A percentile compares a stretch with the other conserved stretches of the same genome.
Conservation (phyloP, 179 eudicot species). For the Nepenthes alata region DNA sequence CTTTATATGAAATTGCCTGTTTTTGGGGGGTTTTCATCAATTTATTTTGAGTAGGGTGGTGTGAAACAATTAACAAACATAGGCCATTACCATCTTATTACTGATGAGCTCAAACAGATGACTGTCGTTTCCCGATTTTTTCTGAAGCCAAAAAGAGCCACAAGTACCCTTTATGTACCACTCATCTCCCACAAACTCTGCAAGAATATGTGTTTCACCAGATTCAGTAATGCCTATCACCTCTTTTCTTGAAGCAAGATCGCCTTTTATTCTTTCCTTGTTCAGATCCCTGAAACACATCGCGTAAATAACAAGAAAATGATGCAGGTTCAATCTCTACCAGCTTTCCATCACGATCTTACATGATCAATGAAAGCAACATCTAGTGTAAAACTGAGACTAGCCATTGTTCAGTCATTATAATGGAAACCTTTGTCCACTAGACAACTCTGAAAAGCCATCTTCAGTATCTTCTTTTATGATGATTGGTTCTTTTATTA, state of each 20-base stretch:
- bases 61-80: conserved; percentile 2
- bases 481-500: too few species aligned
- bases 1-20: too few species aligned
- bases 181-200: conserved; percentile 36
- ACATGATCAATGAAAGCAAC: too few species aligned
- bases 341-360: too few species aligned
- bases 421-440: too few species aligned
- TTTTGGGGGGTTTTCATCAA: not conserved
- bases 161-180: conserved; percentile 51
- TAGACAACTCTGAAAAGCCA: too few species aligned
- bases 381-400: too few species aligned
- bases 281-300: conserved; percentile 31
- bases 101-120: conserved; percentile 64
- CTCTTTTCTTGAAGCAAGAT: conserved; percentile 29
- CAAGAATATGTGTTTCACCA: conserved; percentile 45
- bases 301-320: not conserved
- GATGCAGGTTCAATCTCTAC: too few species aligned
- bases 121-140: conserved; percentile 24
- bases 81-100: conserved; percentile 37
- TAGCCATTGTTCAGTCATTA: too few species aligned
- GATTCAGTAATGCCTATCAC: conserved; percentile 43
- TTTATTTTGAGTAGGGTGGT: not conserved
- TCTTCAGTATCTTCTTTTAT: too few species aligned
- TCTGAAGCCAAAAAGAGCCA: conserved; percentile 43
- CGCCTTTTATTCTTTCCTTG: conserved; percentile 21